Percentiles rank a stretch among this genome's conserved stretches.
Conservation (phyloP, 2,329 filamentous ascomycete species). For the Diaporthe vexans region DNA sequence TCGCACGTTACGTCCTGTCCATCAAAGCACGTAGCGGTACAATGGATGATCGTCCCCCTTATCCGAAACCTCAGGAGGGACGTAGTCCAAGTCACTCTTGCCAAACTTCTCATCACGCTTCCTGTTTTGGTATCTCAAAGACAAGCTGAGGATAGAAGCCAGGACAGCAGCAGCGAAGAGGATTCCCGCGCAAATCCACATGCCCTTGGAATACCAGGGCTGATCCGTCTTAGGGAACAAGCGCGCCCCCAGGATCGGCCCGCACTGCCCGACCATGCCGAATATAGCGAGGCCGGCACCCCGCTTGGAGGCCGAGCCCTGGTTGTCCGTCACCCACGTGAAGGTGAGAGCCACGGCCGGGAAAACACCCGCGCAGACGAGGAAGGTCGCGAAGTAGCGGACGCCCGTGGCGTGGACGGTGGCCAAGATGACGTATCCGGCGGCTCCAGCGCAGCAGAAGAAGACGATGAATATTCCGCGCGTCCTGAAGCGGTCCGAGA, state of each 20-base stretch:
- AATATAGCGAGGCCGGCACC: conserved; percentile 48
- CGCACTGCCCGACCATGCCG: conserved; percentile 48
- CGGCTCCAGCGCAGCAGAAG: conserved; percentile 46
- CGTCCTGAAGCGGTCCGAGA: conserved; percentile 53
- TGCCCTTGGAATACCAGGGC: neutral
- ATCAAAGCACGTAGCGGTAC: neutral
- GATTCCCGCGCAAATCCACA: neutral
- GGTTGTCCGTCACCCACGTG: conserved; percentile 51
- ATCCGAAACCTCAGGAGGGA: neutral
- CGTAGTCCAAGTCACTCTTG: neutral
- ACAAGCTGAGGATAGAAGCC: neutral
- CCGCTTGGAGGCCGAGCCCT: conserved; percentile 48
- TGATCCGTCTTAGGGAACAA: neutral
- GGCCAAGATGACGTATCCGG: conserved; percentile 53
- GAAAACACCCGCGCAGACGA: conserved; percentile 52
- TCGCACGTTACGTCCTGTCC: no score
- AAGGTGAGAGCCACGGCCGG: conserved; percentile 49
- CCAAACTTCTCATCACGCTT: neutral
- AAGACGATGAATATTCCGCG: conserved; percentile 52
- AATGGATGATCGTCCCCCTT: neutral
- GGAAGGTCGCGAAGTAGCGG: conserved; percentile 54
- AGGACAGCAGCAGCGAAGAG: neutral
- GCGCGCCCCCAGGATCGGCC: neutral
- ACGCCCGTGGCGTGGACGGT: conserved; percentile 43
- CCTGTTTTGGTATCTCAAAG: neutral